phyloP scores from a whole-genome alignment of 2,329 filamentous ascomycete species.

The Scedosporium dehoogii region DNA sequence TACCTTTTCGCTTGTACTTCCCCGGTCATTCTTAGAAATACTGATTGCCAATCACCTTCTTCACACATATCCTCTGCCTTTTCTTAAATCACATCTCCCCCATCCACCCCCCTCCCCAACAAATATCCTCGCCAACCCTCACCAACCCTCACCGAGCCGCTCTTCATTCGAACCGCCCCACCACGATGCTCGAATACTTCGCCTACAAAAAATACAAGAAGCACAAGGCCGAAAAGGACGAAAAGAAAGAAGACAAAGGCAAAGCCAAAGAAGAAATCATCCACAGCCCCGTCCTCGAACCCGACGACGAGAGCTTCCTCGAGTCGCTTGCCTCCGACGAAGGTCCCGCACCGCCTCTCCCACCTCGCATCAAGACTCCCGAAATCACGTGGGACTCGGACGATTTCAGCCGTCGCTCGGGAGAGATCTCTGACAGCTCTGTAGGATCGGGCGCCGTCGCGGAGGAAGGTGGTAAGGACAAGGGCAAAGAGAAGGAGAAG shows the following conservation, averaged over 20 bases:
- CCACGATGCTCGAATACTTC: slow-evolving; percentile 53
- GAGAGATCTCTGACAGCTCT: slow-evolving; percentile 23
- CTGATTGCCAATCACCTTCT: too few species aligned
- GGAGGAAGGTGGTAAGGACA: slow-evolving; percentile 21
- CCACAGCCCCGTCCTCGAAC: slow-evolving; percentile 31
- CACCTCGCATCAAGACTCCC: slow-evolving; percentile 40
- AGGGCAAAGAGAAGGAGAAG: slow-evolving; percentile 21
- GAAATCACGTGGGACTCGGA: slow-evolving; percentile 36
- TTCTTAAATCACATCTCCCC: neutral
- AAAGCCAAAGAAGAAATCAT: neutral
- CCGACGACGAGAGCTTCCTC: slow-evolving; percentile 50
- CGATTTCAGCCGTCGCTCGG: slow-evolving; percentile 8
- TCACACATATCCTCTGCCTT: too few species aligned
- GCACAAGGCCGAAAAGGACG: slow-evolving; percentile 39
- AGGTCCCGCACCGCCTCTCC: slow-evolving; percentile 42
- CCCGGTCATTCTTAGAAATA: too few species aligned
- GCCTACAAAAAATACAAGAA: slow-evolving; percentile 54
- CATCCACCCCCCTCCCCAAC: neutral
- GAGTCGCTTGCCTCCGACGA: slow-evolving; percentile 39
- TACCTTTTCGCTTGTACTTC: too few species aligned
- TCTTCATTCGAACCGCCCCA: neutral
- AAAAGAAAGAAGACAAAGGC: slow-evolving; percentile 15
- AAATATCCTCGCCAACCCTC: neutral
- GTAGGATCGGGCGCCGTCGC: slow-evolving; percentile 11
- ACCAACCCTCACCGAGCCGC: neutral